phyloP scores from a whole-genome alignment of 495 filamentous ascomycete genomes.

The Podospora anserina region DNA sequence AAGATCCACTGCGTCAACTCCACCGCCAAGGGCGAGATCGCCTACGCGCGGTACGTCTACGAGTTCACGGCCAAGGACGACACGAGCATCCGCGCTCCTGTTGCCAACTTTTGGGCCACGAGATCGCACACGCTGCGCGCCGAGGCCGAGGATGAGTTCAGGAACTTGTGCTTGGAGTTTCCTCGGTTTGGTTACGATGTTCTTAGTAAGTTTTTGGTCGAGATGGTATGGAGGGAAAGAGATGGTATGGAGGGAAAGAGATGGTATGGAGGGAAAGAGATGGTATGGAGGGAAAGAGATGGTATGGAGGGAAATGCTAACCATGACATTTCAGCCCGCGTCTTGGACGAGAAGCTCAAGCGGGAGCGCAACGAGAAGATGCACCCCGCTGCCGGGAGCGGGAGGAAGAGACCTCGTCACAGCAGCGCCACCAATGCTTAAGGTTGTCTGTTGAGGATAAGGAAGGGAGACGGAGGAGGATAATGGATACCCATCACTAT shows the following conservation, averaged over 20 bases:
- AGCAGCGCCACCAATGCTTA: constrained; percentile 33
- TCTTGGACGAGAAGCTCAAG: constrained; percentile 59
- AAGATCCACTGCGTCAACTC: constrained; percentile 89
- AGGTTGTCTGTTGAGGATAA: background rate
- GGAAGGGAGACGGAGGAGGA: background rate
- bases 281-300: no score
- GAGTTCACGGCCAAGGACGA: constrained; percentile 67
- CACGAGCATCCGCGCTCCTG: constrained; percentile 69
- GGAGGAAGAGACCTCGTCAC: constrained; percentile 50
- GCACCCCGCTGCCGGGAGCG: constrained; percentile 45
- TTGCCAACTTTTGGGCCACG: constrained; percentile 88
- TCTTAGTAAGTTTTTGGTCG: constrained; percentile 50
- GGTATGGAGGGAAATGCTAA: constrained; percentile 5
- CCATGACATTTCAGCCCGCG: constrained; percentile 43
- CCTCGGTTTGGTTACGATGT: constrained; percentile 92
- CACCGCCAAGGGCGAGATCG: constrained; percentile 81
- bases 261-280: no score
- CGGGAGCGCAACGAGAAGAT: constrained; percentile 53
- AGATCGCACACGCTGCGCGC: constrained; percentile 74
- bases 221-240: background rate
- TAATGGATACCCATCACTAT: background rate
- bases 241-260: no score
- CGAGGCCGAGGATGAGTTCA: constrained; percentile 80
- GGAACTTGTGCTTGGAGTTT: constrained; percentile 77
- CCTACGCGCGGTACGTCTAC: constrained; percentile 89